A percentile compares a stretch with the other conserved stretches of the same genome.
Conservation (phyloP, 2,329 filamentous ascomycete species). For the Xenoacremonium recifei region DNA sequence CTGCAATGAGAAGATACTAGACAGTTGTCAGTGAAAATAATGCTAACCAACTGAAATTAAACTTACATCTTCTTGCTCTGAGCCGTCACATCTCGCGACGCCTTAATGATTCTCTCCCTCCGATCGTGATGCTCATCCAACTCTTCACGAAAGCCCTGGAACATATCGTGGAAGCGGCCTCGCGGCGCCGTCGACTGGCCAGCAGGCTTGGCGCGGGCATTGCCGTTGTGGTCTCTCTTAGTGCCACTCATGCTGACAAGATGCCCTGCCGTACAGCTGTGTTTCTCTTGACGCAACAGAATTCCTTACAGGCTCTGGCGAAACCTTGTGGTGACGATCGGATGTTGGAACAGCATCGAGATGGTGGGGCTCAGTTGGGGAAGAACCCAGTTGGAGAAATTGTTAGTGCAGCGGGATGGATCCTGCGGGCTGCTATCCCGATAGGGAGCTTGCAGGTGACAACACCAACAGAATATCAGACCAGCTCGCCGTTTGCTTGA, state of each 20-base stretch:
- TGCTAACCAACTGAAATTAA: neutral
- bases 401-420: neutral
- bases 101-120: slow-evolving; percentile 85
- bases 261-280: neutral
- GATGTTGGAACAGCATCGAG: too few species aligned
- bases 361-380: neutral
- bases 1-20: slow-evolving; percentile 39
- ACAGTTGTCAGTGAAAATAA: neutral
- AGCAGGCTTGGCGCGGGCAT: slow-evolving; percentile 38
- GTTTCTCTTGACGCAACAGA: too few species aligned
- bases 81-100: slow-evolving; percentile 87
- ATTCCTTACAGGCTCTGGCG: too few species aligned
- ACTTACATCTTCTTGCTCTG: slow-evolving; percentile 93
- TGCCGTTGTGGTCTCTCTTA: slow-evolving; percentile 56
- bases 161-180: slow-evolving; percentile 67
- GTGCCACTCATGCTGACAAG: slow-evolving; percentile 38
- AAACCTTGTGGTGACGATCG: too few species aligned
- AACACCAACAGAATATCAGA: too few species aligned
- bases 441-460: too few species aligned
- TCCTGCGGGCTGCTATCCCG: too few species aligned
- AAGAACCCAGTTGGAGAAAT: neutral
- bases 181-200: slow-evolving; percentile 33
- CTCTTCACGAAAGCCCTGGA: slow-evolving; percentile 80
- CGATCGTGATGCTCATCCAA: slow-evolving; percentile 94
- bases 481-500: too few species aligned